A percentile compares a stretch with the other conserved stretches of the same genome.
These are phyloP conservation scores for Fraxinus americana DNA, from an alignment of 257 asterid genomes.

Conservation along the genomic window DNA sequence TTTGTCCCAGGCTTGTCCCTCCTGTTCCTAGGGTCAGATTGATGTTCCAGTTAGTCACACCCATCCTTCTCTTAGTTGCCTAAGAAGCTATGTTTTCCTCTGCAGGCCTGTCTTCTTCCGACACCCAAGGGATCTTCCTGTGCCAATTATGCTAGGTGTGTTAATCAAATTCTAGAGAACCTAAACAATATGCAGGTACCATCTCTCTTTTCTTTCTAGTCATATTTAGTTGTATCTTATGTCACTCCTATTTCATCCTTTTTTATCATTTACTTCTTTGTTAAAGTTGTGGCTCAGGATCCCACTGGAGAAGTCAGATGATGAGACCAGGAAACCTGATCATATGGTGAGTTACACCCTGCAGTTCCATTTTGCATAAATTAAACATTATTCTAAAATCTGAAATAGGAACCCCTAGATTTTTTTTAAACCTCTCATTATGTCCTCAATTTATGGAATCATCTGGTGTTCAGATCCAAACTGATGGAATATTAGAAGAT, in stretches of 20 bases:
- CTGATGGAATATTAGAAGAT: no score
- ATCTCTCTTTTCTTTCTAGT: conserved; percentile 5
- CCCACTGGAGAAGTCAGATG: conserved; percentile 76
- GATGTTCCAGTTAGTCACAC: conserved; percentile 11
- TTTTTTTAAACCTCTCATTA: neutral
- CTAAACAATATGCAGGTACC: conserved; percentile 82
- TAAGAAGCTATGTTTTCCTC: conserved; percentile 25
- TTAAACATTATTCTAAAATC: neutral
- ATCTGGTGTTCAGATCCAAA: neutral
- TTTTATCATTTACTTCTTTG: conserved; percentile 38
- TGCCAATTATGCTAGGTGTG: conserved; percentile 91
- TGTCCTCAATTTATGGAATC: neutral
- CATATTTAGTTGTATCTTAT: conserved; percentile 11
- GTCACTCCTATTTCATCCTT: conserved; percentile 25
- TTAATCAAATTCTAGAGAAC: conserved; percentile 84
- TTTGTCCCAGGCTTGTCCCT: conserved; percentile 3
- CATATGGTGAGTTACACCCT: conserved; percentile 53
- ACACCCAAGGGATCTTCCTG: conserved; percentile 77
- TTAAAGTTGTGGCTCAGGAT: conserved; percentile 93
- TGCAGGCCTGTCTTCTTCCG: conserved; percentile 96
- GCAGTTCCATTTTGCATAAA: conserved; percentile 7
- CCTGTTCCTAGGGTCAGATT: conserved; percentile 15
- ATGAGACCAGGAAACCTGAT: conserved; percentile 43
- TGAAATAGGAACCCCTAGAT: neutral
- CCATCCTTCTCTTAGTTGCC: conserved; percentile 7